Evolutionary conservation across 352 stramenopile genomes (phyloP).

Genomic region (Pythium dissimile): DNA sequence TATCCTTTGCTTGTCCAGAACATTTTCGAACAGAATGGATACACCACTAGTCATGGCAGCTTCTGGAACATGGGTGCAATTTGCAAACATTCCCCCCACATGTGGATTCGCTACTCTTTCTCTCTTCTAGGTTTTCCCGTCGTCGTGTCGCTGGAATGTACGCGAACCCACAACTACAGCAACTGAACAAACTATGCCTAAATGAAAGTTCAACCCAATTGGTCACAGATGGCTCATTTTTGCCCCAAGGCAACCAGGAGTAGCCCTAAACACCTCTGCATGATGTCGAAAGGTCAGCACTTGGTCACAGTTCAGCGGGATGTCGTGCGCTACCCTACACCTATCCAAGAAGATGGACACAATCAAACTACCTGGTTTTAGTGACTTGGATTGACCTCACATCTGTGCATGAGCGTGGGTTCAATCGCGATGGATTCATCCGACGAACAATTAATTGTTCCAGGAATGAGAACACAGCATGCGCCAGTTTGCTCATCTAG

Average conservation of each 20-base stretch:
- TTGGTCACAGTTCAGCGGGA: conserved; percentile 15
- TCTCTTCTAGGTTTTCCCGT: not conserved
- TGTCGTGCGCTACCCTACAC: conserved; percentile 25
- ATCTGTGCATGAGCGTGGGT: conserved; percentile 21
- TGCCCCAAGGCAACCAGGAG: not conserved
- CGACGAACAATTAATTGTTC: no score
- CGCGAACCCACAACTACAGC: conserved; percentile 20
- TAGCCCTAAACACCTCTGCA: conserved; percentile 15
- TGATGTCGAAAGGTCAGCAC: conserved; percentile 23
- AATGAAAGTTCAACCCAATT: conserved; percentile 27
- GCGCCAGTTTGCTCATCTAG: no score
- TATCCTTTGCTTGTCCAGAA: conserved; percentile 1
- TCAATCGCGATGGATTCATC: conserved; percentile 11
- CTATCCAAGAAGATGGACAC: conserved; percentile 10
- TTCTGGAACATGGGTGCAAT: conserved; percentile 21
- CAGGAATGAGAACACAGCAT: no score
- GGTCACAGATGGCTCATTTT: conserved; percentile 21
- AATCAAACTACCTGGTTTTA: conserved; percentile 15
- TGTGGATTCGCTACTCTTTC: conserved; percentile 2
- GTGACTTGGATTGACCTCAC: conserved; percentile 16
- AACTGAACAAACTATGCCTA: not conserved
- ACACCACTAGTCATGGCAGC: not conserved
- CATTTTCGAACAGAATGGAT: conserved; percentile 19
- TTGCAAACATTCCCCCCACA: conserved; percentile 16
- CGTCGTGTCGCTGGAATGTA: conserved; percentile 21